Base-by-base conservation (phyloP, 176 grass and related monocot species). In the Secale cereale region DNA sequence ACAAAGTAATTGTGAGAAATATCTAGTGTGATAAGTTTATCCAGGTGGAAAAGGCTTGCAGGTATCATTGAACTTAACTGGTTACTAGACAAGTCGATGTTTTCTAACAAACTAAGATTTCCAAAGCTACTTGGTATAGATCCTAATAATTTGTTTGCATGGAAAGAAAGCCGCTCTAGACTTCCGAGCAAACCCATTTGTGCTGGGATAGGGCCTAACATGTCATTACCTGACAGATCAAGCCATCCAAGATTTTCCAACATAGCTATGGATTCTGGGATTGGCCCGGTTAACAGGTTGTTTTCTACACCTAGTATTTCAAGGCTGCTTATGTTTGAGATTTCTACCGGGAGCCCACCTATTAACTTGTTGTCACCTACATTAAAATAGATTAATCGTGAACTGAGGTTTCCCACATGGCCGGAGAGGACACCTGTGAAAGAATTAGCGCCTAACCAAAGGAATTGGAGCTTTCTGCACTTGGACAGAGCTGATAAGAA, bases 281-380 rank as follows among this genome's bases (percentile, higher is more conserved):
- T 30, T 11, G 26, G 1, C 14, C 2, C 8, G 3, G 25, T 75
- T 3, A 75, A 8, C 52, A 10, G 43, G 72, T 75, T 74, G 12
- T 74, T 4, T 0, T 0, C 0, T 16, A 74, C 2, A 27, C 11
- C 0, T 52, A 52, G 0, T 0, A 0, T 3, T 19, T 10, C 0
- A 30, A 75, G 72, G 26, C 14, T 50, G 16, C 26, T 75, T 52
- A 52, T 5, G 27, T 75, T 75, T 30, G 43, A 30, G 2, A 74
- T 19, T 50, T 0, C 27, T 10, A 2, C 3, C 0, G 26, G 71
- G 50, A 74, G 13, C 3, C 71, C 71, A 4, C 71, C 71, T 27
- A 0, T 74, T 43, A 74, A 17, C 4, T 48, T 28, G 41, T 74
- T 74, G 14, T 19, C 0, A 29, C 14, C 0, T 74, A 6, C 64